A percentile compares a stretch with the other conserved stretches of the same genome.
These are phyloP conservation scores for Kingdonia uniflora DNA, from an alignment of 164 flowering plant genomes.

Conservation along the genomic window DNA sequence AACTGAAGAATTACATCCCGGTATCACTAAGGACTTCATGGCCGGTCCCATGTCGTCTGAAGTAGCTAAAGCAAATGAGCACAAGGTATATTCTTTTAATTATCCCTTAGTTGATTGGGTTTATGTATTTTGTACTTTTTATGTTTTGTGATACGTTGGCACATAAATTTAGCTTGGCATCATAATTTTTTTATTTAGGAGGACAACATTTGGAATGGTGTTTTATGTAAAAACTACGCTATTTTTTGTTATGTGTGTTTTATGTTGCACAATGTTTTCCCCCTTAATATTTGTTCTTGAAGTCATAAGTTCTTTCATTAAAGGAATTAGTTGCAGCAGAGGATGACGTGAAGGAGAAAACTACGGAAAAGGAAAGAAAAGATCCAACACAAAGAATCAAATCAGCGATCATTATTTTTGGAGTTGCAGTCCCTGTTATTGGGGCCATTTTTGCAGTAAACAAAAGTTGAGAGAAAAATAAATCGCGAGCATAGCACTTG, in stretches of 20 bases:
- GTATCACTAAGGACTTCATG: not conserved
- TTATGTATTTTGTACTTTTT: too few relatives aligned
- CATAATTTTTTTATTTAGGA: too few relatives aligned
- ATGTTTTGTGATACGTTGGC: too few relatives aligned
- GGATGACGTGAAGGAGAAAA: not conserved
- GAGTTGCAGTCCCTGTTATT: conserved; percentile 2
- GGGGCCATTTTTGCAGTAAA: conserved; percentile 5
- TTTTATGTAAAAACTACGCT: too few relatives aligned
- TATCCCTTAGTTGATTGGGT: too few relatives aligned
- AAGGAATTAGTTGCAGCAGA: not conserved
- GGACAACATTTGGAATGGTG: too few relatives aligned
- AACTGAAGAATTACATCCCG: conserved; percentile 10
- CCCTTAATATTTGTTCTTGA: too few relatives aligned
- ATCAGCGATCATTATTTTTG: conserved; percentile 1
- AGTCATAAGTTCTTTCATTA: too few relatives aligned
- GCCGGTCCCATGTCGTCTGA: conserved; percentile 3
- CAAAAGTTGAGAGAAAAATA: conserved; percentile 8
- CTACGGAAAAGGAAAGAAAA: not conserved
- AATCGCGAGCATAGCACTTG: not conserved
- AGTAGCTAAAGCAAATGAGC: not conserved
- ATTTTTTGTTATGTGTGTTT: too few relatives aligned
- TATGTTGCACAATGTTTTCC: too few relatives aligned
- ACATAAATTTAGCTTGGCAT: too few relatives aligned
- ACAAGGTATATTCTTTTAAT: not conserved
- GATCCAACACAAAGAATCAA: not conserved